Conservation (phyloP, 1,284 basidiomycete genomes). For the Athelia psychrophila region DNA sequence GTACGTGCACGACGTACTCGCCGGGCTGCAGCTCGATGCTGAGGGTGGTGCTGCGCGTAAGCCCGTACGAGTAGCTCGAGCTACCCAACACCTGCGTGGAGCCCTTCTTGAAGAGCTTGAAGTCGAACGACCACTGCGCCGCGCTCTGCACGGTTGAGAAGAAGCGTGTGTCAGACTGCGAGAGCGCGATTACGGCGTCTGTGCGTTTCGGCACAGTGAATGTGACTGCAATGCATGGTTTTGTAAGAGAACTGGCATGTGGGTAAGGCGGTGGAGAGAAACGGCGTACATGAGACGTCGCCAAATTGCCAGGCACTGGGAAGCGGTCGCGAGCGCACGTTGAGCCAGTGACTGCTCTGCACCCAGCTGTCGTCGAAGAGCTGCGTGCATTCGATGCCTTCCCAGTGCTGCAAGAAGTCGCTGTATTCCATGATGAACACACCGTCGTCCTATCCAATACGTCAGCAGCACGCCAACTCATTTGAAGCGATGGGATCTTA, state of each 20-base stretch:
- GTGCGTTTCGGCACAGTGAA: background rate
- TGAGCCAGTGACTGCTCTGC: background rate
- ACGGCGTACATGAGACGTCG: background rate
- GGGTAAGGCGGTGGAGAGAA: background rate
- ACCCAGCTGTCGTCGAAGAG: background rate
- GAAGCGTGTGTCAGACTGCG: background rate
- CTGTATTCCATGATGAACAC: background rate
- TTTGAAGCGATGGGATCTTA: background rate
- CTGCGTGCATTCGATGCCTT: background rate
- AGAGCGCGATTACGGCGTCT: background rate
- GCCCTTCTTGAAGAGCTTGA: background rate
- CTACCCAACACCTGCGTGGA: background rate
- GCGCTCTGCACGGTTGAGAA: background rate
- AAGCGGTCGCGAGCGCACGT: background rate
- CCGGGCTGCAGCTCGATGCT: background rate
- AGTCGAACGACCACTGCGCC: background rate
- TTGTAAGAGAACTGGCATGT: background rate
- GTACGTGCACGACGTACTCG: background rate
- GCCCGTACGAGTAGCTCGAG: background rate
- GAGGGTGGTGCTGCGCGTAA: background rate
- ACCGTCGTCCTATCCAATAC: background rate
- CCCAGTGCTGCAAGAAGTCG: background rate
- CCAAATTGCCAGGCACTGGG: slow-evolving; percentile 1
- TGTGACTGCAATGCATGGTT: background rate
- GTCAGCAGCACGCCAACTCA: background rate